Base-by-base conservation (phyloP, 169 alveolate species). In the Babesia sp. region DNA sequence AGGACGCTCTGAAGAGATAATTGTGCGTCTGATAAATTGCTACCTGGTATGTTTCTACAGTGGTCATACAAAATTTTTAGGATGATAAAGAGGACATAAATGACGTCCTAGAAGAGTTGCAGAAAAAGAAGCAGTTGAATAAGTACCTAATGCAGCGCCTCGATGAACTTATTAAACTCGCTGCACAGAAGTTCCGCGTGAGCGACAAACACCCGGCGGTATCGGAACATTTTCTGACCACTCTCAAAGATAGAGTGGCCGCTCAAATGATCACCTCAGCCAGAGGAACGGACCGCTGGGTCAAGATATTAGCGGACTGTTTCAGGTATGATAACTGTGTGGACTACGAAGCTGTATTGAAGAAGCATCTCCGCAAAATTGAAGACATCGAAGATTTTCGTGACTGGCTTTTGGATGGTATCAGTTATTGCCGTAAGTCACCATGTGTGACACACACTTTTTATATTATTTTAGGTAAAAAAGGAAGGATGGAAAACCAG, bases 311-410 rank as follows among this genome's bases (percentile, higher is more conserved):
- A n/a, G 89, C 89, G 8, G 79, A 51, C 37, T 81, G 89, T 55
- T 67, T 81, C 71, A n/a, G 50, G 28, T 28, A 60, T 46, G 41
- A 68, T 44, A 61, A 54, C 67, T 59, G 51, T 46, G 68, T 36
- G 26, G 61, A 71, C 5, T 46, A 61, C 42, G 64, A 69, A 20
- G 28, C 22, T 7, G 51, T 58, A n/a, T 48, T 50, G 31, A 33
- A 57, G 63, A 37, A 70, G 33, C 42, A 59, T 37, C 73, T 79
- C 2, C 63, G 59, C n/a, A 68, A 56, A 37, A 79, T 79, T 26
- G 87, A 79, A 29, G 84, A 71, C 26, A 48, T 79, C 61, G 87
- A 79, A 37, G 87, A 79, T 20, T 79, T 79, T 71, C 69, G 63
- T 18, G 64, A 58, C 42, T 79, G 87, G 87, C 31, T 79, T 16